Percentiles rank a stretch among this genome's conserved stretches.
Conservation (phyloP, 805 yeast genomes). For the Saccharomycopsis sp. region DNA sequence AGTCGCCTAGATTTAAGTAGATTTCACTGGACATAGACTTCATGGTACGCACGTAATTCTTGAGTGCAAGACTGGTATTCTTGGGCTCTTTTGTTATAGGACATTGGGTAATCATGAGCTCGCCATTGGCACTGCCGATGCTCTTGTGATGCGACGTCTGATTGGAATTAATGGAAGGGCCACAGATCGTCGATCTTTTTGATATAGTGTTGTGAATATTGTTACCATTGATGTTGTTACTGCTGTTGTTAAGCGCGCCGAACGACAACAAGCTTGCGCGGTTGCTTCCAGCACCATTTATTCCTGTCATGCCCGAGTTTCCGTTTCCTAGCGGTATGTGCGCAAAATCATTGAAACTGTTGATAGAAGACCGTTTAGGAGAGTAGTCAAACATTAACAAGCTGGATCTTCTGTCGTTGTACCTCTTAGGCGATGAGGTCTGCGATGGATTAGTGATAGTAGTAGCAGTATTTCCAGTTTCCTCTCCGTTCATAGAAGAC, state of each 20-base stretch:
- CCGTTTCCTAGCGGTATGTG: not conserved
- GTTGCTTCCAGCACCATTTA: not conserved
- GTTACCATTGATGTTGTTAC: not conserved
- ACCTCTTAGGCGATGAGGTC: not conserved
- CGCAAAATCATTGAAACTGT: not conserved
- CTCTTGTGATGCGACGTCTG: not conserved
- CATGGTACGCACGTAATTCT: not conserved
- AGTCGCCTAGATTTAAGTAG: constrained; percentile 8
- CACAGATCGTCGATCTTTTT: constrained; percentile 14
- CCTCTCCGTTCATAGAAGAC: not conserved
- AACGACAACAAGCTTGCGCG: constrained; percentile 9
- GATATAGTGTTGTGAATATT: not conserved
- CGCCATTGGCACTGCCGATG: not conserved
- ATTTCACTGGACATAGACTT: constrained; percentile 10
- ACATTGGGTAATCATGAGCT: constrained; percentile 9
- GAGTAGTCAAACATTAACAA: not conserved
- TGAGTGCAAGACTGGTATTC: constrained; percentile 5
- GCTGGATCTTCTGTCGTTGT: not conserved
- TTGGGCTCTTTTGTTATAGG: constrained; percentile 13
- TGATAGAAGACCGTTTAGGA: not conserved
- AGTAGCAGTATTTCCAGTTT: not conserved
- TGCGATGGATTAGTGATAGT: not conserved
- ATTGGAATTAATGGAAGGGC: constrained; percentile 34
- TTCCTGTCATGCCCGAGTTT: not conserved
- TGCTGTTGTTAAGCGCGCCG: not conserved